Percentiles rank a stretch among this genome's conserved stretches.
phyloP scores from a whole-genome alignment of 352 stramenopile species.

The Globisporangium recalcitrans region DNA sequence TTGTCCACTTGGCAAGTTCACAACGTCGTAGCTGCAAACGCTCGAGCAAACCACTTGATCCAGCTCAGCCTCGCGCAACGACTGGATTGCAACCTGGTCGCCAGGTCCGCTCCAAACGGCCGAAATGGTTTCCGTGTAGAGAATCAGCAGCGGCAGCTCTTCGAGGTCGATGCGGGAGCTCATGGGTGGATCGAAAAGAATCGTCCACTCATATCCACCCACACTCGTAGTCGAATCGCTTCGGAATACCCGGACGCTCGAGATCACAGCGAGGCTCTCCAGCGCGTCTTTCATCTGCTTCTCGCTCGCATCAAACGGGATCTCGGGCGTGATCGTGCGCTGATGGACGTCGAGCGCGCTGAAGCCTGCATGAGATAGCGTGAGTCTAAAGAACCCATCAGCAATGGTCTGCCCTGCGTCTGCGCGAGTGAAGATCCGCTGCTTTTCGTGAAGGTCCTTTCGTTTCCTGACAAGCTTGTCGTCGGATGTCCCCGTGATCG shows the following conservation, averaged over 20 bases:
- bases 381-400: slow-evolving; percentile 52
- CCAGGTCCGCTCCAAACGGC: slow-evolving; percentile 38
- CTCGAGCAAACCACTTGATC: slow-evolving; percentile 20
- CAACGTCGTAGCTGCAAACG: slow-evolving; percentile 24
- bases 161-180: slow-evolving; percentile 18
- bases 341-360: slow-evolving; percentile 36
- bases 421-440: slow-evolving; percentile 46
- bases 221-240: slow-evolving; percentile 13
- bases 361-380: slow-evolving; percentile 33
- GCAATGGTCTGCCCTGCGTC: slow-evolving; percentile 39
- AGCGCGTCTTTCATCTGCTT: slow-evolving; percentile 59
- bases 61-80: slow-evolving; percentile 24
- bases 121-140: slow-evolving; percentile 51
- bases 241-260: slow-evolving; percentile 49
- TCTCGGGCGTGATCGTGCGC: slow-evolving; percentile 40
- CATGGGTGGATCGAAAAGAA: slow-evolving; percentile 41
- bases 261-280: slow-evolving; percentile 64
- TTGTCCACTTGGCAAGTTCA: slow-evolving; percentile 23
- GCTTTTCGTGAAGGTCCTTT: slow-evolving; percentile 34
- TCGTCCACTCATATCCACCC: slow-evolving; percentile 43
- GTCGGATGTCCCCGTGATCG: slow-evolving; percentile 27
- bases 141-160: slow-evolving; percentile 37
- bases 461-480: not conserved
- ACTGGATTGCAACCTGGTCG: slow-evolving; percentile 49
- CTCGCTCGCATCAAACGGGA: slow-evolving; percentile 71